These are phyloP conservation scores for Aphanomyces invadans DNA, from an alignment of 352 stramenopile genomes.

Conservation along the genomic window DNA sequence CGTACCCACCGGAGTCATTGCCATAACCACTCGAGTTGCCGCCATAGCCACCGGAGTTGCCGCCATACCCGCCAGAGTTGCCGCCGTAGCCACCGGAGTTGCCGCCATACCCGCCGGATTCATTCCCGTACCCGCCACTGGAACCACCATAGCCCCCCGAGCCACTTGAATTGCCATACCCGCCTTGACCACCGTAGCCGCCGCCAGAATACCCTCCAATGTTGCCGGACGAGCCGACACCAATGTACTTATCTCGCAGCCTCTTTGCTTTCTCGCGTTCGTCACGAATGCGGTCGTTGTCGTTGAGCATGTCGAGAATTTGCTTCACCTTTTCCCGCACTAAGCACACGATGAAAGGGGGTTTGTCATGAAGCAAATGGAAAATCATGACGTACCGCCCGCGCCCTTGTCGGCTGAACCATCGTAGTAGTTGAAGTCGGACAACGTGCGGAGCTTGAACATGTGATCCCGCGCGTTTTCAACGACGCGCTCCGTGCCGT, in stretches of 20 bases:
- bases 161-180: slow-evolving; percentile 30
- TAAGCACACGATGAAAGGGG: slow-evolving; percentile 25
- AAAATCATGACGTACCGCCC: slow-evolving; percentile 39
- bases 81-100: slow-evolving; percentile 29
- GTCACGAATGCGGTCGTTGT: slow-evolving; percentile 83
- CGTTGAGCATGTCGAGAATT: slow-evolving; percentile 79
- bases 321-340: slow-evolving; percentile 87
- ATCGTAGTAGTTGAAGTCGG: slow-evolving; percentile 85
- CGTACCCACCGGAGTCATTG: slow-evolving; percentile 26
- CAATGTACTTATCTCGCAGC: slow-evolving; percentile 84
- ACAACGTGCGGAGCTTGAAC: slow-evolving; percentile 83
- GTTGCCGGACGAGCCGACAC: slow-evolving; percentile 58
- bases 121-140: slow-evolving; percentile 30
- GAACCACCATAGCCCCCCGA: slow-evolving; percentile 31
- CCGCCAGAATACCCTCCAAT: slow-evolving; percentile 28
- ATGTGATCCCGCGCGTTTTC: slow-evolving; percentile 95
- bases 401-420: slow-evolving; percentile 77
- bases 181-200: slow-evolving; percentile 27
- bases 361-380: too few species aligned
- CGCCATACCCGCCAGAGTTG: slow-evolving; percentile 21
- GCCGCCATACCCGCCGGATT: slow-evolving; percentile 27
- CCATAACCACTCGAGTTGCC: slow-evolving; percentile 16
- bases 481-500: slow-evolving; percentile 95
- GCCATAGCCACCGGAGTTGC: slow-evolving; percentile 32
- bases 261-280: slow-evolving; percentile 80